Evolutionary conservation across 2,329 filamentous ascomycete genomes (phyloP).

Genomic region (Colletotrichum cereale): DNA sequence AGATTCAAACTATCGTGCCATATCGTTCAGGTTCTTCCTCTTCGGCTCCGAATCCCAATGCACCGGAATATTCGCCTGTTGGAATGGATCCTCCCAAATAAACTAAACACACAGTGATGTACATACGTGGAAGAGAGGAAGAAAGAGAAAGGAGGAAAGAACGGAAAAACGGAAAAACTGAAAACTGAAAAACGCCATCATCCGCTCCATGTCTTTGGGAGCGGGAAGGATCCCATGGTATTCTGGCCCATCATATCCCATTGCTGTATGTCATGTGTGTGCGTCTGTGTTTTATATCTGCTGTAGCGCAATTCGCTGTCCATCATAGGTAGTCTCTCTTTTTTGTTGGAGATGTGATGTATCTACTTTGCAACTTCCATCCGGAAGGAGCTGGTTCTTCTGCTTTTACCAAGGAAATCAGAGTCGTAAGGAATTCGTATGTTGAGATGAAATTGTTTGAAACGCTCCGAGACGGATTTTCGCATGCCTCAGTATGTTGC

Average conservation of each 20-base stretch:
- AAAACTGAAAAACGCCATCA: background rate
- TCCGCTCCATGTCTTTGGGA: background rate
- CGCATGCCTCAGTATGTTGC: constrained; percentile 50
- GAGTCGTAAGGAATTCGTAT: background rate
- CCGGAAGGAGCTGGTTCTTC: background rate
- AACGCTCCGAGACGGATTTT: background rate
- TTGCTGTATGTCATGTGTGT: background rate
- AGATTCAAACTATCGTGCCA: background rate
- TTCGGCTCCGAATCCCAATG: background rate
- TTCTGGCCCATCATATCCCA: background rate
- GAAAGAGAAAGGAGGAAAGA: background rate
- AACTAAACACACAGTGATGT: background rate
- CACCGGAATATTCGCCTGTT: constrained; percentile 6
- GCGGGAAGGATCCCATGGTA: constrained; percentile 3
- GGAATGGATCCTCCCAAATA: background rate
- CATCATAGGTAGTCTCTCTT: background rate
- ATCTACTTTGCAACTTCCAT: background rate
- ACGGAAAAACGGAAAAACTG: background rate
- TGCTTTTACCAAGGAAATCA: background rate
- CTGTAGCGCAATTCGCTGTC: background rate
- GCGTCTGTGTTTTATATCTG: background rate
- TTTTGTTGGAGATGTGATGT: constrained; percentile 1
- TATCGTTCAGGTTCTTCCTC: background rate
- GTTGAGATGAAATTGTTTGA: background rate
- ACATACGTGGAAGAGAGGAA: background rate